These are phyloP conservation scores for Talaromyces wortmannii DNA, from an alignment of 495 filamentous ascomycete genomes.

Conservation along the genomic window DNA sequence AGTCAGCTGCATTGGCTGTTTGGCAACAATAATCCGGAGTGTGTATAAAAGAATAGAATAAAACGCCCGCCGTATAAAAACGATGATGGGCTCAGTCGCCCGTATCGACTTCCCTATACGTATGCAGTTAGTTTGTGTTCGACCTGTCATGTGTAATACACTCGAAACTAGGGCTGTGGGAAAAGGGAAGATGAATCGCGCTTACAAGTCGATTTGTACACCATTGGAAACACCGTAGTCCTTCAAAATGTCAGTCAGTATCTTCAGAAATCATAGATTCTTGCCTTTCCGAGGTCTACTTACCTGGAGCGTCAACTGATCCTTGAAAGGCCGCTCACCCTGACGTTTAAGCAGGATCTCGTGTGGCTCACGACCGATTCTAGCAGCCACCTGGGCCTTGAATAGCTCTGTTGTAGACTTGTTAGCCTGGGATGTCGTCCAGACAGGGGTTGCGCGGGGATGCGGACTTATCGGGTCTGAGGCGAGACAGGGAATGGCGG, in stretches of 20 bases:
- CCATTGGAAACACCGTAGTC: slow-evolving; percentile 89
- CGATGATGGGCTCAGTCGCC: slow-evolving; percentile 49
- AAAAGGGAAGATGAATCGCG: slow-evolving; percentile 7
- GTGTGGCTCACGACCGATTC: slow-evolving; percentile 79
- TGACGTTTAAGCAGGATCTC: slow-evolving; percentile 90
- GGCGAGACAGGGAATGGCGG: slow-evolving; percentile 77
- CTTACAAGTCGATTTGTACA: slow-evolving; percentile 76
- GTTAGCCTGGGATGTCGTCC: slow-evolving; percentile 5
- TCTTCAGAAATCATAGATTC: not conserved
- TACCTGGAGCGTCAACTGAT: slow-evolving; percentile 52
- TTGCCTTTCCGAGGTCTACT: not conserved
- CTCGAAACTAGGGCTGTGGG: not conserved
- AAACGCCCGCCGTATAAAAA: not conserved
- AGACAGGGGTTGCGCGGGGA: not conserved
- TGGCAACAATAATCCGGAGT: not conserved
- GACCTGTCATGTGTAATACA: not conserved
- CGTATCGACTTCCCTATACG: slow-evolving; percentile 60
- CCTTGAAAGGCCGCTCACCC: slow-evolving; percentile 87
- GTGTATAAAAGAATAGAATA: too few species aligned
- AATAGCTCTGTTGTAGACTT: slow-evolving; percentile 52
- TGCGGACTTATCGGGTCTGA: slow-evolving; percentile 64
- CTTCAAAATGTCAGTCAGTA: slow-evolving; percentile 36
- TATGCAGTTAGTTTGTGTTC: slow-evolving; percentile 13
- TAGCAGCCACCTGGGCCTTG: slow-evolving; percentile 82
- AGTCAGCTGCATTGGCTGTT: not conserved